A percentile compares a stretch with the other conserved stretches of the same genome.
Evolutionary conservation across 352 stramenopile species (phyloP).

Genomic region (Phytophthora kernoviae): DNA sequence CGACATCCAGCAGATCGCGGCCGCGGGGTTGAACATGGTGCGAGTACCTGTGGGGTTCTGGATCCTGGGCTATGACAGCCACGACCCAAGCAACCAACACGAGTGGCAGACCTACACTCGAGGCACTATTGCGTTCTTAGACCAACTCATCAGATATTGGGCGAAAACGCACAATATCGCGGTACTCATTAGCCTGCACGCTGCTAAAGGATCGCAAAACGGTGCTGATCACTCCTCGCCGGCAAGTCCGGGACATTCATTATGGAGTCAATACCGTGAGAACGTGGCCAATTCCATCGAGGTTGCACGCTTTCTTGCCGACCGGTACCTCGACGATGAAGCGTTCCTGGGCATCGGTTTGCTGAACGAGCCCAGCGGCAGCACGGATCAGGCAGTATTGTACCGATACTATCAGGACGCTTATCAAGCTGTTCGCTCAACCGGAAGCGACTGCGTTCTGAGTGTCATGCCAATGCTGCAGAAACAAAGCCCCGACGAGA

Average conservation of each 20-base stretch:
- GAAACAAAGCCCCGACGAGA: conserved; percentile 59
- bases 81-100: conserved; percentile 31
- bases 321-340: conserved; percentile 63
- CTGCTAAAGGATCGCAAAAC: conserved; percentile 62
- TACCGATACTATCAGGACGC: conserved; percentile 80
- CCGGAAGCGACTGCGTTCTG: conserved; percentile 70
- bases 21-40: conserved; percentile 58
- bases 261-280: conserved; percentile 63
- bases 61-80: conserved; percentile 52
- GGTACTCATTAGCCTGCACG: conserved; percentile 57
- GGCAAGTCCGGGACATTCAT: conserved; percentile 39
- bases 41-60: conserved; percentile 66
- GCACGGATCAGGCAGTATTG: conserved; percentile 50
- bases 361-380: conserved; percentile 67
- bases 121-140: conserved; percentile 46
- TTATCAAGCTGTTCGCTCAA: conserved; percentile 62
- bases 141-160: conserved; percentile 53
- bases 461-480: conserved; percentile 63
- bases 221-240: conserved; percentile 46
- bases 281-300: conserved; percentile 68
- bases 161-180: conserved; percentile 56
- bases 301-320: conserved; percentile 55
- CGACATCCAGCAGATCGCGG: conserved; percentile 54
- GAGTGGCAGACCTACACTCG: conserved; percentile 50
- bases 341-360: conserved; percentile 78